A percentile compares a stretch with the other conserved stretches of the same genome.
phyloP scores from a whole-genome alignment of 2,329 filamentous ascomycete genomes.

The Sordariomycetes sp. region DNA sequence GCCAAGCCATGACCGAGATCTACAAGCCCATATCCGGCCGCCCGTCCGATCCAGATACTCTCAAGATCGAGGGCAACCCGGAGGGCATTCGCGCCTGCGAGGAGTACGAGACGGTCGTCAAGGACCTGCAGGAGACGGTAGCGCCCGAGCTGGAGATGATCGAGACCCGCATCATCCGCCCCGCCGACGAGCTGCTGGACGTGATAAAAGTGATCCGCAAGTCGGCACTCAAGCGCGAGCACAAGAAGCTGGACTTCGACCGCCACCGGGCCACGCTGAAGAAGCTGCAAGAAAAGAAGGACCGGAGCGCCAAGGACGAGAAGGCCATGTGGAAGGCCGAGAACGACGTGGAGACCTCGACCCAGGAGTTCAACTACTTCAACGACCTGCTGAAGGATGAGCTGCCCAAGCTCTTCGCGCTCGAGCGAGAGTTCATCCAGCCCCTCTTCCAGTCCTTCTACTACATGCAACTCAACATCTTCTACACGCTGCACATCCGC shows the following conservation, averaged over 20 bases:
- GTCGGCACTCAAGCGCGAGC: conserved; percentile 77
- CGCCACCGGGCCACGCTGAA: conserved; percentile 74
- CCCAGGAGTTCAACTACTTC: conserved; percentile 95
- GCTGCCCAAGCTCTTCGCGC: conserved; percentile 76
- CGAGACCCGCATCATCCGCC: conserved; percentile 78
- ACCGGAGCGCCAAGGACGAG: conserved; percentile 91
- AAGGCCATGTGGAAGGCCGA: conserved; percentile 96
- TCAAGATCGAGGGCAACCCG: conserved; percentile 73
- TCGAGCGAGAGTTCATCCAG: conserved; percentile 91
- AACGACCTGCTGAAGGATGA: conserved; percentile 96
- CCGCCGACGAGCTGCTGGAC: conserved; percentile 85
- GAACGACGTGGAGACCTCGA: conserved; percentile 79
- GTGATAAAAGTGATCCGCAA: conserved; percentile 96
- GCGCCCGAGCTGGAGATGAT: conserved; percentile 97
- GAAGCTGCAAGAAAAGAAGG: conserved; percentile 96
- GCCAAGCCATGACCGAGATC: conserved; percentile 87
- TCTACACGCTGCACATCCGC: conserved; percentile 94
- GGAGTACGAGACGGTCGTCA: conserved; percentile 85
- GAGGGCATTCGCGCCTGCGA: conserved; percentile 93
- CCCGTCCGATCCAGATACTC: conserved; percentile 81
- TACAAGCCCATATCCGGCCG: conserved; percentile 98
- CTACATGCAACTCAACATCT: conserved; percentile 99
- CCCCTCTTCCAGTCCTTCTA: conserved; percentile 98
- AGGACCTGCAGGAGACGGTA: conserved; percentile 79
- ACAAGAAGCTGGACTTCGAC: conserved; percentile 96